These are phyloP conservation scores for Fusarium redolens DNA, from an alignment of 2,329 filamentous ascomycete genomes.

Conservation along the genomic window DNA sequence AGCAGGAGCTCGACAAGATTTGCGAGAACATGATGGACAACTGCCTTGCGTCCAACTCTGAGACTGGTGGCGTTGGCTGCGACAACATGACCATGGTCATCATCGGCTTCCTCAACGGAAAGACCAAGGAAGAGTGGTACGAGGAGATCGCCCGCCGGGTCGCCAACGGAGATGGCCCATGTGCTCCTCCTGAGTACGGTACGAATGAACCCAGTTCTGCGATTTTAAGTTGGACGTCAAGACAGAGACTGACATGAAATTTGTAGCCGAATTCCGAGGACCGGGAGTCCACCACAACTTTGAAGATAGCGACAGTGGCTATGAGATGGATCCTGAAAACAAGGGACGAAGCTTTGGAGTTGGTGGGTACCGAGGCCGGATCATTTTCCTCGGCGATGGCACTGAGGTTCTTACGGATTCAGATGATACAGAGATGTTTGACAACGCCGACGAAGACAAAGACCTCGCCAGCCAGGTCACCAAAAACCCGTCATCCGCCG, in stretches of 20 bases:
- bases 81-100: slow-evolving; percentile 99
- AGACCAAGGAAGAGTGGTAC: slow-evolving; percentile 98
- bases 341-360: slow-evolving; percentile 71
- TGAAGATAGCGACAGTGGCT: slow-evolving; percentile 82
- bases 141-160: slow-evolving; percentile 94
- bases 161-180: slow-evolving; percentile 95
- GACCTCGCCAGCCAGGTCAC: slow-evolving; percentile 86
- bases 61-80: slow-evolving; percentile 96
- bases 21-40: slow-evolving; percentile 99
- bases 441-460: slow-evolving; percentile 85
- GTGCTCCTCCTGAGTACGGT: slow-evolving; percentile 99
- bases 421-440: slow-evolving; percentile 93
- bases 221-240: background rate
- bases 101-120: slow-evolving; percentile 88
- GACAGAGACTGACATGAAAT: slow-evolving; percentile 30
- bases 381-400: slow-evolving; percentile 95
- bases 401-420: slow-evolving; percentile 91
- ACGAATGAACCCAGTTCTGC: slow-evolving; percentile 68
- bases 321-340: slow-evolving; percentile 79
- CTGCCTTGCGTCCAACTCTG: slow-evolving; percentile 96
- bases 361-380: slow-evolving; percentile 81
- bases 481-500: slow-evolving; percentile 59
- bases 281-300: slow-evolving; percentile 85
- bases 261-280: slow-evolving; percentile 82
- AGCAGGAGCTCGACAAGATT: slow-evolving; percentile 93